Conservation (phyloP, 2,329 filamentous ascomycete species). For the Claviceps humidiphila region DNA sequence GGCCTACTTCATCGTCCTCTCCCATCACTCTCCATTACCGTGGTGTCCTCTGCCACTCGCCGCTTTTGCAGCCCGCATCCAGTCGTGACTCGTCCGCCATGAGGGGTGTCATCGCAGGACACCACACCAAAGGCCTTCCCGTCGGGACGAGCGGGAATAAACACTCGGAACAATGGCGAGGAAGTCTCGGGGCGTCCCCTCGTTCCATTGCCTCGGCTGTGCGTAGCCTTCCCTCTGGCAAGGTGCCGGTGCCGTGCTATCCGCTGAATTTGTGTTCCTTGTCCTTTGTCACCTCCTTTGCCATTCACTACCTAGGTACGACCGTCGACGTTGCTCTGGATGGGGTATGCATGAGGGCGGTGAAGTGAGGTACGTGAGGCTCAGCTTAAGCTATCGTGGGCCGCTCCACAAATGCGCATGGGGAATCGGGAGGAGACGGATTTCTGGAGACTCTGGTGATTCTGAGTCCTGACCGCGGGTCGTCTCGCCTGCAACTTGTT, state of each 20-base stretch:
- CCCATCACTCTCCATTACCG: background rate
- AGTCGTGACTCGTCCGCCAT: background rate
- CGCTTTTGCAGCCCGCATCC: background rate
- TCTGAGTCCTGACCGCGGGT: too few relatives aligned
- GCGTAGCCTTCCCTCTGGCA: background rate
- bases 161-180: constrained; percentile 30
- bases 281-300: background rate
- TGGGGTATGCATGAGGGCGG: background rate
- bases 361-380: background rate
- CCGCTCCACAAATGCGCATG: background rate
- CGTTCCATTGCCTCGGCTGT: background rate
- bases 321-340: background rate
- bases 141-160: constrained; percentile 18
- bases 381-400: background rate
- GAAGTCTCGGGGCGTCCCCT: constrained; percentile 12
- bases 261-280: background rate
- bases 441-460: too few relatives aligned
- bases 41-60: too few relatives aligned
- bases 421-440: too few relatives aligned
- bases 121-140: constrained; percentile 14
- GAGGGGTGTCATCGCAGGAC: constrained; percentile 22
- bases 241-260: background rate
- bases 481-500: too few relatives aligned
- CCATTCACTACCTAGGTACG: background rate
- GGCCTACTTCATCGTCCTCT: background rate